A percentile compares a stretch with the other conserved stretches of the same genome.
Conservation (phyloP, 129 eudicot genomes). For the sunflower (Helianthus annuus) region HanXRQr2.0-SUNRISE NC_035438.2:10717697-10718196, state of each 20-base stretch:
- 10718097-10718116: conserved; percentile 78
- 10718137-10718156: conserved; percentile 78
- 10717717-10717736: too few species aligned
- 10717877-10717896: background rate
- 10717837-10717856: too few species aligned
- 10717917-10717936: too few species aligned
- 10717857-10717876: background rate
- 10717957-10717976: background rate
- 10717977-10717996: background rate
- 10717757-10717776: too few species aligned
- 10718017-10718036: conserved; percentile 5
- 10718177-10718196: conserved; percentile 64
- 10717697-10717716: too few species aligned
- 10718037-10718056: conserved; percentile 74
- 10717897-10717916: too few species aligned
- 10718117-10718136: conserved; percentile 74
- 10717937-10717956: background rate
- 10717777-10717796: too few species aligned
- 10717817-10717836: too few species aligned
- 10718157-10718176: conserved; percentile 81
- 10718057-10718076: conserved; percentile 87
- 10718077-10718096: conserved; percentile 80
- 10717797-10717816: too few species aligned
- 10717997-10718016: background rate
- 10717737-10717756: too few species aligned